These are phyloP conservation scores for Fusarium lateritium DNA, from an alignment of 2,329 filamentous ascomycete genomes.

Conservation along the genomic window DNA sequence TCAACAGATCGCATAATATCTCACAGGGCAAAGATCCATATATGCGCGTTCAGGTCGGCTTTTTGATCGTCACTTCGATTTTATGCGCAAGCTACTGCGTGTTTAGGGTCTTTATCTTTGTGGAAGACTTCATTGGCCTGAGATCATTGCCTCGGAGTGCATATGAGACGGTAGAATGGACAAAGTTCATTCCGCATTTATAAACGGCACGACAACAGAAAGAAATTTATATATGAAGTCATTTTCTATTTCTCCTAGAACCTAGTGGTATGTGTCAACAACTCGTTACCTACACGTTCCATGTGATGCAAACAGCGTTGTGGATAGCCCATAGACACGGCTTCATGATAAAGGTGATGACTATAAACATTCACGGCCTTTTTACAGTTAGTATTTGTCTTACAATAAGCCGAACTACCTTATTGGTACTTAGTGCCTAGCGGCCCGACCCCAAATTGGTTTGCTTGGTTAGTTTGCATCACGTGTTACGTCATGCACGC, in stretches of 20 bases:
- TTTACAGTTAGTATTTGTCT: no score
- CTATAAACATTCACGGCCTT: no score
- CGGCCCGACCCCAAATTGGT: no score
- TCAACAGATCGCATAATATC: conserved; percentile 17
- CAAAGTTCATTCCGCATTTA: conserved; percentile 21
- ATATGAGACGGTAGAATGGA: conserved; percentile 19
- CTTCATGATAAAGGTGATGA: no score
- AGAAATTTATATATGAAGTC: no score
- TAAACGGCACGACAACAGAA: conserved; percentile 6
- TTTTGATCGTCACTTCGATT: conserved; percentile 7
- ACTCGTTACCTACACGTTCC: no score
- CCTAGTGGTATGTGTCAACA: no score
- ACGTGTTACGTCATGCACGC: conserved; percentile 2
- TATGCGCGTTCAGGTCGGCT: conserved; percentile 10
- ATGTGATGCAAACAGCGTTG: no score
- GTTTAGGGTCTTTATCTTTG: conserved; percentile 9
- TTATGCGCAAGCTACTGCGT: conserved; percentile 7
- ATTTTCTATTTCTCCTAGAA: no score
- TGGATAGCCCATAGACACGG: no score
- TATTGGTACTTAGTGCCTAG: background rate
- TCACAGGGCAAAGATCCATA: conserved; percentile 7
- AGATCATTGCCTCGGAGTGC: conserved; percentile 16
- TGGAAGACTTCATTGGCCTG: conserved; percentile 17
- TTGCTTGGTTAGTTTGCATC: background rate
- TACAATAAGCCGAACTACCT: no score